Percentiles rank a stretch among this genome's conserved stretches.
Evolutionary conservation across 352 stramenopile species (phyloP).

Genomic region (Pythium oligandrum): DNA sequence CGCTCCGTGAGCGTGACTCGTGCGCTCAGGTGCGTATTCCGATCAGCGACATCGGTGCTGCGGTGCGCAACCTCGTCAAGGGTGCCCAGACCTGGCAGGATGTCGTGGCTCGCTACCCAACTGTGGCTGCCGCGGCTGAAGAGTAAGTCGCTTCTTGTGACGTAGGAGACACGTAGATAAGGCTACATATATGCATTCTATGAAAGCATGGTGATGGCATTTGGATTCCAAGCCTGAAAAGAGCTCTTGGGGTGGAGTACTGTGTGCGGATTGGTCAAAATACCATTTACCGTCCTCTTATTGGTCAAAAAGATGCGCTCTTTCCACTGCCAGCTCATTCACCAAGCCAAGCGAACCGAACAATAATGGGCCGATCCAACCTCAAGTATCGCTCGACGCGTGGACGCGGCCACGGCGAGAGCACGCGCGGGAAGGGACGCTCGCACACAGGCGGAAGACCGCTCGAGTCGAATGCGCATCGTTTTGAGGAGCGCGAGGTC

Average conservation of each 20-base stretch:
- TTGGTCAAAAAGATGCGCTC: slow-evolving; percentile 6
- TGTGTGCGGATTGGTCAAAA: neutral
- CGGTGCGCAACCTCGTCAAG: slow-evolving; percentile 89
- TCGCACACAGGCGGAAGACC: slow-evolving; percentile 13
- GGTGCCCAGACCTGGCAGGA: slow-evolving; percentile 78
- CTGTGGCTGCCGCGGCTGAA: slow-evolving; percentile 34
- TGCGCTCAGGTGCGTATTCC: slow-evolving; percentile 94
- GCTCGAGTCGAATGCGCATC: slow-evolving; percentile 70
- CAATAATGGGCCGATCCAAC: slow-evolving; percentile 60
- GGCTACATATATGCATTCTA: neutral
- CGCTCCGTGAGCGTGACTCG: slow-evolving; percentile 97
- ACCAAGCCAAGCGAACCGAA: neutral
- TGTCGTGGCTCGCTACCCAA: slow-evolving; percentile 75
- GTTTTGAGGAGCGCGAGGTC: slow-evolving; percentile 36
- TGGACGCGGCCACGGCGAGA: slow-evolving; percentile 28
- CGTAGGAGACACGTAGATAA: neutral
- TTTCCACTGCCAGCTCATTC: neutral
- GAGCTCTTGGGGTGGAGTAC: too few relatives aligned
- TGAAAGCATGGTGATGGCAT: neutral
- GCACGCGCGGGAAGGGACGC: slow-evolving; percentile 9
- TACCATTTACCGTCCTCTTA: neutral
- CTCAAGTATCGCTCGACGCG: slow-evolving; percentile 61
- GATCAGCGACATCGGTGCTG: slow-evolving; percentile 71
- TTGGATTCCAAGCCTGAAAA: neutral
- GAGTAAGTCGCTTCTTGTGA: slow-evolving; percentile 9